These are phyloP conservation scores for Pseudogymnoascus sp. DNA, from an alignment of 2,329 filamentous ascomycete genomes.

Conservation along the genomic window DNA sequence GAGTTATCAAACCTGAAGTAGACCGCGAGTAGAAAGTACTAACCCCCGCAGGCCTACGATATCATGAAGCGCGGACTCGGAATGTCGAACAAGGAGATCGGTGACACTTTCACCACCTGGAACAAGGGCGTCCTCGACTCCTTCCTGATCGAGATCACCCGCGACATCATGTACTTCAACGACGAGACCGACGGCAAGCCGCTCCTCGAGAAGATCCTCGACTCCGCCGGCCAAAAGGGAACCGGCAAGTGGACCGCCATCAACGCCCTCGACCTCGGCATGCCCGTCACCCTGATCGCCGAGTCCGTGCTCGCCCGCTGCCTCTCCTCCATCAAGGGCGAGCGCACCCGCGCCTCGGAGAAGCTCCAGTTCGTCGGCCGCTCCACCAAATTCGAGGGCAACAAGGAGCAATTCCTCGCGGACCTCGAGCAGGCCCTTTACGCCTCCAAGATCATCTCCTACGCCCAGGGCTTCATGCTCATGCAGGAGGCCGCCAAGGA, in stretches of 20 bases:
- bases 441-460: constrained; percentile 99
- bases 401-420: constrained; percentile 88
- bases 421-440: constrained; percentile 99
- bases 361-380: constrained; percentile 70
- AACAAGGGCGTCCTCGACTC: constrained; percentile 98
- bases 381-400: constrained; percentile 70
- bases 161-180: constrained; percentile 97
- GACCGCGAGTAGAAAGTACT: background rate
- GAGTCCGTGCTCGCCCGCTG: constrained; percentile 95
- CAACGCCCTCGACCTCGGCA: constrained; percentile 95
- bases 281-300: constrained; percentile 96
- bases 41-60: constrained; percentile 72
- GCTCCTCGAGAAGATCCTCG: constrained; percentile 97
- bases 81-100: constrained; percentile 85
- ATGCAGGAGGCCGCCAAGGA: constrained; percentile 98
- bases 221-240: constrained; percentile 98
- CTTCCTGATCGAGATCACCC: constrained; percentile 98
- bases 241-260: constrained; percentile 99
- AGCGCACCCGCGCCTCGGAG: constrained; percentile 74
- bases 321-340: constrained; percentile 86
- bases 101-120: constrained; percentile 89
- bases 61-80: constrained; percentile 98
- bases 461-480: constrained; percentile 99
- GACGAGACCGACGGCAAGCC: constrained; percentile 76
- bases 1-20: constrained; percentile 26